Conservation (phyloP, 2,329 filamentous ascomycete species). For the Trichophyton mentagrophytes region DNA sequence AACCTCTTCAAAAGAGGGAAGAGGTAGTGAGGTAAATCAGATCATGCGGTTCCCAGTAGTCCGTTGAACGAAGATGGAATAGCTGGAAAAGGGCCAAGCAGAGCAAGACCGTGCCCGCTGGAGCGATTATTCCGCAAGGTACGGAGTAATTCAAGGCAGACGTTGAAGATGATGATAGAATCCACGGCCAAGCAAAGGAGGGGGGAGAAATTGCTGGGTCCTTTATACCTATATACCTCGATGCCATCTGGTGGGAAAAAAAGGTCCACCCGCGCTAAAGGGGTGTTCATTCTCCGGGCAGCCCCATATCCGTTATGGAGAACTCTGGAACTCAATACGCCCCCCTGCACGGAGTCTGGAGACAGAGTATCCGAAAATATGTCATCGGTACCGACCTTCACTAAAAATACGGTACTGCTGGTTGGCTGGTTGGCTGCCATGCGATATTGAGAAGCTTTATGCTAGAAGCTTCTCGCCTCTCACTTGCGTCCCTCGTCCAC, state of each 20-base stretch:
- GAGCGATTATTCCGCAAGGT: background rate
- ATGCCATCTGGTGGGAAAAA: too few species aligned
- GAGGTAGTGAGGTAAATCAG: background rate
- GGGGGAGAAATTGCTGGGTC: background rate
- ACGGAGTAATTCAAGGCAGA: background rate
- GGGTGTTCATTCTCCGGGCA: background rate
- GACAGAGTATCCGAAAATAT: background rate
- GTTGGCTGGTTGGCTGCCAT: background rate
- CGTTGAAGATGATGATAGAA: too few species aligned
- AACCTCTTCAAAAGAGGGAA: background rate
- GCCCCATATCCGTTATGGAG: background rate
- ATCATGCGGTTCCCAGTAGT: background rate
- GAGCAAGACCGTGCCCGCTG: background rate
- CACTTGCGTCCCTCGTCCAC: background rate
- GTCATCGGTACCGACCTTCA: background rate
- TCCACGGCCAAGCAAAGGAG: background rate
- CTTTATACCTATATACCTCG: background rate
- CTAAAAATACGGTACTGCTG: background rate
- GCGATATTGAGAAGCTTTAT: background rate
- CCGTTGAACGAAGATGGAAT: too few species aligned
- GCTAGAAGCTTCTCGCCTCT: background rate
- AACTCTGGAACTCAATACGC: background rate
- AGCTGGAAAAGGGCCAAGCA: background rate
- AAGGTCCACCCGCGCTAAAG: background rate
- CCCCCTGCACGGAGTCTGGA: background rate